phyloP scores from a whole-genome alignment of 345 rosid species.

The Acer yangbiense region DNA sequence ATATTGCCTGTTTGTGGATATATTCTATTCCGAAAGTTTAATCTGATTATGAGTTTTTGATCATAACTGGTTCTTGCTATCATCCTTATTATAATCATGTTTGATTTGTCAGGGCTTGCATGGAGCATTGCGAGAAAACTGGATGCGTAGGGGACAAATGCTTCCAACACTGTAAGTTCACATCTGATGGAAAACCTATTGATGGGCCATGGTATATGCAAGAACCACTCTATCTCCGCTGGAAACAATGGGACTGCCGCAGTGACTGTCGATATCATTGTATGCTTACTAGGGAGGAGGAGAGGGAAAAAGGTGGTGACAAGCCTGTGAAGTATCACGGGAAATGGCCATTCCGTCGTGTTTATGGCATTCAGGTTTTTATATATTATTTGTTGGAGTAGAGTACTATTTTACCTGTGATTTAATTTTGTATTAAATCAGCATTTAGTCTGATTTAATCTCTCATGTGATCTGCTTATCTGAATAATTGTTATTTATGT shows the following conservation, averaged over 20 bases:
- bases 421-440: background rate
- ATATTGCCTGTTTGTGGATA: background rate
- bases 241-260: slow-evolving; percentile 95
- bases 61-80: background rate
- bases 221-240: slow-evolving; percentile 78
- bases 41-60: background rate
- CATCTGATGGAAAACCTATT: slow-evolving; percentile 79
- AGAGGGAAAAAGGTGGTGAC: slow-evolving; percentile 60
- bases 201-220: slow-evolving; percentile 87
- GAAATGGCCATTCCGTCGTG: slow-evolving; percentile 86
- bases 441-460: background rate
- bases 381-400: background rate
- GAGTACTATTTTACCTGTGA: background rate
- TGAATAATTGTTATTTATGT: slow-evolving; percentile 10
- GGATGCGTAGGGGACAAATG: slow-evolving; percentile 83
- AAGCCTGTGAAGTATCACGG: slow-evolving; percentile 82
- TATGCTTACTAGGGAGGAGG: slow-evolving; percentile 87
- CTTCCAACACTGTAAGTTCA: slow-evolving; percentile 85
- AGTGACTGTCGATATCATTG: slow-evolving; percentile 74
- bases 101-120: slow-evolving; percentile 58
- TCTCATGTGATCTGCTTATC: background rate
- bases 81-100: slow-evolving; percentile 11
- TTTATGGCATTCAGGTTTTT: slow-evolving; percentile 73
- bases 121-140: slow-evolving; percentile 70
- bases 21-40: background rate